phyloP scores from a whole-genome alignment of 306 rosid genomes.

The Cucumis hystrix region DNA sequence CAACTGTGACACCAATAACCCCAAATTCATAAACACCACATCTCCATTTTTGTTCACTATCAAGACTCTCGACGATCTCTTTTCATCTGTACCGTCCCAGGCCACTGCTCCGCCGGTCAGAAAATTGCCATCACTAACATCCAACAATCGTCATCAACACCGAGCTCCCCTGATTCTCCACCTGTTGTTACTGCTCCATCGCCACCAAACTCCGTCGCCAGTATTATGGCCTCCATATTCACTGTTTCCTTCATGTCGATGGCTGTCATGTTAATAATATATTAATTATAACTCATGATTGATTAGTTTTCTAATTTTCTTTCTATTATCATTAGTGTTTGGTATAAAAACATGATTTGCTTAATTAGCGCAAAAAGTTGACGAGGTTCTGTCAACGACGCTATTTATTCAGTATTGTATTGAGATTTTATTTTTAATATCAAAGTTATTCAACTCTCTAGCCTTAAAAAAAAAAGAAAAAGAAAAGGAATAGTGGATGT shows the following conservation, averaged over 20 bases:
- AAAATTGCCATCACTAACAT: constrained; percentile 26
- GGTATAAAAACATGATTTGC: not conserved
- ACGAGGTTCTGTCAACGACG: not conserved
- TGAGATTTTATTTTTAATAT: not conserved
- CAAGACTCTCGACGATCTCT: not conserved
- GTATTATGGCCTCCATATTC: not conserved
- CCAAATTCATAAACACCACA: not conserved
- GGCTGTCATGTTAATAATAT: not conserved
- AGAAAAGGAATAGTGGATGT: too few species aligned
- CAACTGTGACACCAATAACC: not conserved
- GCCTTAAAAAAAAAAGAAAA: too few species aligned
- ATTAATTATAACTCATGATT: not conserved
- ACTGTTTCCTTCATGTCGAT: not conserved
- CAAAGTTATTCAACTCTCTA: too few species aligned
- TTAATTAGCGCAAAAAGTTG: not conserved
- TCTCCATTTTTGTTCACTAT: constrained; percentile 17
- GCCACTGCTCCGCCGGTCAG: constrained; percentile 38
- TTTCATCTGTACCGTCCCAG: constrained; percentile 19
- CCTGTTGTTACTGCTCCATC: not conserved
- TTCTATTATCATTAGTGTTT: too few species aligned
- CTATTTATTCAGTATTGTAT: not conserved
- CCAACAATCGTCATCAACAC: not conserved
- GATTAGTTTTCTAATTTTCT: too few species aligned
- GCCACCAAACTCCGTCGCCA: not conserved
- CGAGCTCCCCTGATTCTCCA: not conserved